phyloP scores from a whole-genome alignment of 2,329 filamentous ascomycete genomes.

The Epichloe gansuensis region DNA sequence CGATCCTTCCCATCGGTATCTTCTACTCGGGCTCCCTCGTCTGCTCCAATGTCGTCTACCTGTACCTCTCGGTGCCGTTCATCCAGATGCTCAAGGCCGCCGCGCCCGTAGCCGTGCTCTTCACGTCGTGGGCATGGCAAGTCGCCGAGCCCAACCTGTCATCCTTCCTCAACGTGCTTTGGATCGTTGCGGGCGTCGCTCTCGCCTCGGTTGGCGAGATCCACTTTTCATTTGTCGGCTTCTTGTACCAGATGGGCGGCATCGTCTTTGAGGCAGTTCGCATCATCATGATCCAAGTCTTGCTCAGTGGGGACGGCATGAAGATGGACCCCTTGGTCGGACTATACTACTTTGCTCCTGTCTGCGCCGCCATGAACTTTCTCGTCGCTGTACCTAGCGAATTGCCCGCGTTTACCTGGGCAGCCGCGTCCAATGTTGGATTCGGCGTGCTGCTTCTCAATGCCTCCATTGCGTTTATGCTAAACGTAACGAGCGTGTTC shows the following conservation, averaged over 20 bases:
- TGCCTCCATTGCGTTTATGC: slow-evolving; percentile 63
- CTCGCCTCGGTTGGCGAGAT: slow-evolving; percentile 51
- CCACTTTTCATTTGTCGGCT: slow-evolving; percentile 51
- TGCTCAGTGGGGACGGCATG: slow-evolving; percentile 62
- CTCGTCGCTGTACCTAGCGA: slow-evolving; percentile 58
- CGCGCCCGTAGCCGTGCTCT: slow-evolving; percentile 52
- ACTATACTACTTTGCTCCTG: slow-evolving; percentile 80
- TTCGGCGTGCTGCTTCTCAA: slow-evolving; percentile 55
- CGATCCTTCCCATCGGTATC: slow-evolving; percentile 52
- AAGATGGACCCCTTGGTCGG: slow-evolving; percentile 85
- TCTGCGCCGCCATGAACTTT: slow-evolving; percentile 71
- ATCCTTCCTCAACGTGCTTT: slow-evolving; percentile 33
- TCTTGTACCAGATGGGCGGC: slow-evolving; percentile 59
- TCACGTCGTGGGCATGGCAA: slow-evolving; percentile 49
- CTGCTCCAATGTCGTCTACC: slow-evolving; percentile 54
- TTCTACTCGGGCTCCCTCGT: slow-evolving; percentile 54
- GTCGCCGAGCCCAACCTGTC: slow-evolving; percentile 33
- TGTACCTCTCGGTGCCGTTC: slow-evolving; percentile 54
- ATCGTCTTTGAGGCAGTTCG: slow-evolving; percentile 72
- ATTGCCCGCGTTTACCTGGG: slow-evolving; percentile 49
- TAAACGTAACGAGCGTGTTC: slow-evolving; percentile 79
- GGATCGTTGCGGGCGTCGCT: slow-evolving; percentile 40
- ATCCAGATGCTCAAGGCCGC: slow-evolving; percentile 62
- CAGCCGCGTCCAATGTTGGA: slow-evolving; percentile 53
- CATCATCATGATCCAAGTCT: slow-evolving; percentile 72